Base-by-base conservation (phyloP, 108 stramenopile species). In the Nitzschia sp. region DNA sequence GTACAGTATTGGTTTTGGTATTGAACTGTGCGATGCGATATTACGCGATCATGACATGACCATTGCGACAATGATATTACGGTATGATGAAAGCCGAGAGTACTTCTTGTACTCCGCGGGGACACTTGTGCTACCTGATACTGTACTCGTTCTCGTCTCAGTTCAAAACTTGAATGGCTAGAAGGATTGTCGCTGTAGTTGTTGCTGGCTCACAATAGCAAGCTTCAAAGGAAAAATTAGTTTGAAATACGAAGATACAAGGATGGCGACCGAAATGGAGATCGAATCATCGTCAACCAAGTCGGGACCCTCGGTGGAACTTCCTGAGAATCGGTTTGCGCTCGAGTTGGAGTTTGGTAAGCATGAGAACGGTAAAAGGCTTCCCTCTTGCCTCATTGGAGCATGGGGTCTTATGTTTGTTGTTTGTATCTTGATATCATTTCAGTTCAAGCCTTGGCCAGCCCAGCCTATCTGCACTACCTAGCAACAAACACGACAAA, bases 391-490 rank as follows among this genome's bases (percentile, higher is more conserved):
- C 23, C n/a, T 52, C 23, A 25, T 19, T 19, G 15, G 9, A 44
- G 9, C 44, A 15, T 11, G 16, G 16, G 16, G 44, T 16, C 44
- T 15, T 45, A 45, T 45, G 61, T 80, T 80, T 48, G 35, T 30
- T 19, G 25, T 34, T 19, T 8, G 6, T 13, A 13, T 41, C 38
- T 41, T 41, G 38, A 41, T 41, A 41, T 41, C 9, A n/a, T 27
- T 19, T 27, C 33, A 69, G 68, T 94, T 29, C 93, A 94, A 80
- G 79, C 85, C 28, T 73, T 92, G 54, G 93, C 93, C 1, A 90
- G 89, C 0, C 93, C 93, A 0, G 93, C 93, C 25, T 94, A 94
- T 73, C 80, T 92, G 9, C 90, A 94, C 56, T 86, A 79, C 69
- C 69, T 94, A 26, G 90, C 93, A 11, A 94, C 90, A 1, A 78